These are phyloP conservation scores for Termitomyces sp. DNA, from an alignment of 768 basidiomycete species.

Conservation along the genomic window DNA sequence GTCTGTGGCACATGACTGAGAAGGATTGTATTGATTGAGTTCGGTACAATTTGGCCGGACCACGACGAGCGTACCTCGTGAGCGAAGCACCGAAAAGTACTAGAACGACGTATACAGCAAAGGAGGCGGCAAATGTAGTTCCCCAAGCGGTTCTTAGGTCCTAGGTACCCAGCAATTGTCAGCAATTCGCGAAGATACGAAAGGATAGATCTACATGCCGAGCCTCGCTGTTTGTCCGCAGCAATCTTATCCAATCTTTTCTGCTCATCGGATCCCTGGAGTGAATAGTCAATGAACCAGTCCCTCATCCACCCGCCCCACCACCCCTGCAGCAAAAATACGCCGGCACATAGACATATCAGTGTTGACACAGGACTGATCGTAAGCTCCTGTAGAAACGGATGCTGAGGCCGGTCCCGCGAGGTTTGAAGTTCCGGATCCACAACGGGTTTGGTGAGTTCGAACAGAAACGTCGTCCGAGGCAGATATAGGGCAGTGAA, in stretches of 20 bases:
- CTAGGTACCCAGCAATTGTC: slow-evolving; percentile 30
- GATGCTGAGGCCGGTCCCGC: slow-evolving; percentile 64
- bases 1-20: slow-evolving; percentile 56
- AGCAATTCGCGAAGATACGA: neutral
- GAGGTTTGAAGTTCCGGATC: slow-evolving; percentile 33
- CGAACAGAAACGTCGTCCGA: slow-evolving; percentile 45
- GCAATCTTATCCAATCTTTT: slow-evolving; percentile 37
- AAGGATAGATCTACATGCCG: slow-evolving; percentile 27
- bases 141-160: slow-evolving; percentile 45
- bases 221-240: slow-evolving; percentile 32
- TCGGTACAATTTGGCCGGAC: slow-evolving; percentile 14
- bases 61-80: slow-evolving; percentile 36
- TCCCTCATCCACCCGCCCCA: slow-evolving; percentile 67
- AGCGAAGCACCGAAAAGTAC: slow-evolving; percentile 78
- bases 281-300: slow-evolving; percentile 47
- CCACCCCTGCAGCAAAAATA: slow-evolving; percentile 55
- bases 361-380: slow-evolving; percentile 54
- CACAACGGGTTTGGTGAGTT: slow-evolving; percentile 26
- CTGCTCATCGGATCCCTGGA: slow-evolving; percentile 39
- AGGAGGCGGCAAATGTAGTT: slow-evolving; percentile 47
- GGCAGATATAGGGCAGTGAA: slow-evolving; percentile 74
- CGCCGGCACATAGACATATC: slow-evolving; percentile 52
- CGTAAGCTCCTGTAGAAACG: slow-evolving; percentile 67
- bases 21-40: neutral
- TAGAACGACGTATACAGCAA: slow-evolving; percentile 43